Percentiles rank a stretch among this genome's conserved stretches.
These are phyloP conservation scores for Pistacia vera DNA, from an alignment of 345 rosid species.

Conservation along the genomic window DNA sequence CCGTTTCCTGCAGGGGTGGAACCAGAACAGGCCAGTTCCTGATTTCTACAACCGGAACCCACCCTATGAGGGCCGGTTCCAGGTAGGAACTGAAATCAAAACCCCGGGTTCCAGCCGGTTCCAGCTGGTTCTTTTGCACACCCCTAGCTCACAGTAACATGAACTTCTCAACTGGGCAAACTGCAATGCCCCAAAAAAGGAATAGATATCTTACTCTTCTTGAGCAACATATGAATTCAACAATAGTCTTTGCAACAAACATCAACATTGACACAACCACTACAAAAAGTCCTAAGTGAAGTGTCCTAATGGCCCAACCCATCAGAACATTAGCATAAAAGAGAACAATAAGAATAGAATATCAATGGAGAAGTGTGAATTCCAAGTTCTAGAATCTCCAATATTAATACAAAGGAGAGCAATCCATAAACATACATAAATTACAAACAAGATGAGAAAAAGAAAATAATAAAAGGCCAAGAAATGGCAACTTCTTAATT, in stretches of 20 bases:
- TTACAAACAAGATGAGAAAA: background rate
- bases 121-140: too few species aligned
- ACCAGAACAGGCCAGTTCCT: too few species aligned
- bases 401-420: background rate
- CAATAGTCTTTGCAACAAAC: background rate
- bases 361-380: background rate
- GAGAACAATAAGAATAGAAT: background rate
- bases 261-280: background rate
- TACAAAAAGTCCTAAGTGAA: background rate
- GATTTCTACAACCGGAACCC: too few species aligned
- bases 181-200: background rate
- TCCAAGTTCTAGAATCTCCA: constrained; percentile 10
- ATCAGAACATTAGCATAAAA: background rate
- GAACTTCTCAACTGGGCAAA: background rate
- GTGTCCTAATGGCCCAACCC: background rate
- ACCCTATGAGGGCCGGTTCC: too few species aligned
- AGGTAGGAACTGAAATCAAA: too few species aligned
- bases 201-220: background rate
- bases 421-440: background rate
- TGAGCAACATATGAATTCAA: background rate
- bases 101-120: too few species aligned
- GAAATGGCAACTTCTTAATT: background rate
- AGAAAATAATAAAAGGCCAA: background rate
- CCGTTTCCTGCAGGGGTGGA: too few species aligned
- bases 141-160: background rate